Percentiles rank a stretch among this genome's conserved stretches.
These are phyloP conservation scores for Acanthamoeba castellanii DNA, from an alignment of 208 protist genomes.

Conservation along the genomic window DNA sequence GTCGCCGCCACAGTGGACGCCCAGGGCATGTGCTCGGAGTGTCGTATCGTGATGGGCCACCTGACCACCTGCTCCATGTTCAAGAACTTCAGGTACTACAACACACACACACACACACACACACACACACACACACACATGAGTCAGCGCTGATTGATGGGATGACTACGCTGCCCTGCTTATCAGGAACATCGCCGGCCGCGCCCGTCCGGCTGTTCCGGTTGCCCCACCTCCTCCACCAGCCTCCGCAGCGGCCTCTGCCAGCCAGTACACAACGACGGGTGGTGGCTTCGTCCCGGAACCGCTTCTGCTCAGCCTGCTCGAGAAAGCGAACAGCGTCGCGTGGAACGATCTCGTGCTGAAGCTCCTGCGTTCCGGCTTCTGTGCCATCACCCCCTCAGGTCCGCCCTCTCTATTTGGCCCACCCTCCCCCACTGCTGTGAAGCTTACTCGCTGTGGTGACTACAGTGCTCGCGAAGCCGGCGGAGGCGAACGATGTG, in stretches of 20 bases:
- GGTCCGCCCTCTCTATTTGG: not conserved
- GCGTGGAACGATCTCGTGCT: not conserved
- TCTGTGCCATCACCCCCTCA: not conserved
- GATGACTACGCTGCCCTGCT: not conserved
- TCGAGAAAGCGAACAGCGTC: not conserved
- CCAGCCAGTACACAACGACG: not conserved
- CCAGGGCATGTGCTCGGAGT: not conserved
- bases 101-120: not conserved
- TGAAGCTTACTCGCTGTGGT: not conserved
- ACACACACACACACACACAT: too few relatives aligned
- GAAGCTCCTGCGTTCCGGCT: not conserved
- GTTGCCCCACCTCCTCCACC: not conserved
- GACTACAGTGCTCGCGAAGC: not conserved
- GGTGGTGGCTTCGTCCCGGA: not conserved
- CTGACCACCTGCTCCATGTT: conserved; percentile 28
- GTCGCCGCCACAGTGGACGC: not conserved
- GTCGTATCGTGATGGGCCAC: conserved; percentile 9
- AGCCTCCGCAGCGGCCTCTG: not conserved
- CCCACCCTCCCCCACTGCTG: not conserved
- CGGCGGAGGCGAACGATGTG: not conserved
- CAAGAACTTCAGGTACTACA: not conserved
- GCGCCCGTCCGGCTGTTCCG: not conserved
- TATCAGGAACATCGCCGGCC: not conserved
- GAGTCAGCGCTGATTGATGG: not conserved
- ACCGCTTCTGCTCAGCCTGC: not conserved